Evolutionary conservation across 164 flowering plant species (phyloP).

Genomic region (Macadamia integrifolia): DNA sequence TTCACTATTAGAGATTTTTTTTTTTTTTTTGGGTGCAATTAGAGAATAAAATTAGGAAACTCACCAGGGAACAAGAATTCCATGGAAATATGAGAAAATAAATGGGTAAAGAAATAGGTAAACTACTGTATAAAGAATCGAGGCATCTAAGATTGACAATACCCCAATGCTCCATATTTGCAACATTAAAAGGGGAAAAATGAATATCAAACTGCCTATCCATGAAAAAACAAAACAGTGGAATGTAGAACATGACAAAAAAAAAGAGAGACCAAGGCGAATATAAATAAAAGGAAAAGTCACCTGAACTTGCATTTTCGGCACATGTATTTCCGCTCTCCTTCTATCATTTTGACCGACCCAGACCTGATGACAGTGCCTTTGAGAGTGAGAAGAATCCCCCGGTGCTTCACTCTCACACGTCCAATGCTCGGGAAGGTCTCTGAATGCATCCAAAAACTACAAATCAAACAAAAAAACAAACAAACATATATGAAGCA

Average conservation of each 20-base stretch:
- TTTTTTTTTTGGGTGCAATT: no score
- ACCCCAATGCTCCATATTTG: no score
- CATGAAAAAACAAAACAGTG: no score
- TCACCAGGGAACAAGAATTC: no score
- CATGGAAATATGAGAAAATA: no score
- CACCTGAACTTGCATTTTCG: constrained; percentile 73
- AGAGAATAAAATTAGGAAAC: not conserved
- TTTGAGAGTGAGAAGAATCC: constrained; percentile 77
- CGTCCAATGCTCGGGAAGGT: constrained; percentile 85
- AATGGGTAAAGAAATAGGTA: no score
- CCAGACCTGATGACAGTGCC: constrained; percentile 94
- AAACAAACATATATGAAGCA: not conserved
- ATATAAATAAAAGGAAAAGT: not conserved
- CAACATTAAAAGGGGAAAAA: no score
- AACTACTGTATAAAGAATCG: no score
- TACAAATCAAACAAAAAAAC: not conserved
- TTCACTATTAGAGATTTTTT: no score
- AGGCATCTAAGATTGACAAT: no score
- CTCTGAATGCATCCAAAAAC: constrained; percentile 33
- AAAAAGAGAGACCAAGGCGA: not conserved
- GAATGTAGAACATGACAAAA: not conserved
- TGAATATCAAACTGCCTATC: not conserved
- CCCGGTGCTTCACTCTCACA: constrained; percentile 84
- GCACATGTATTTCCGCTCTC: constrained; percentile 74
- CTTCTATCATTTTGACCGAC: constrained; percentile 85